Evolutionary conservation across 75 land plant species (phyloP).

Genomic region (Sequoiadendron giganteum): DNA sequence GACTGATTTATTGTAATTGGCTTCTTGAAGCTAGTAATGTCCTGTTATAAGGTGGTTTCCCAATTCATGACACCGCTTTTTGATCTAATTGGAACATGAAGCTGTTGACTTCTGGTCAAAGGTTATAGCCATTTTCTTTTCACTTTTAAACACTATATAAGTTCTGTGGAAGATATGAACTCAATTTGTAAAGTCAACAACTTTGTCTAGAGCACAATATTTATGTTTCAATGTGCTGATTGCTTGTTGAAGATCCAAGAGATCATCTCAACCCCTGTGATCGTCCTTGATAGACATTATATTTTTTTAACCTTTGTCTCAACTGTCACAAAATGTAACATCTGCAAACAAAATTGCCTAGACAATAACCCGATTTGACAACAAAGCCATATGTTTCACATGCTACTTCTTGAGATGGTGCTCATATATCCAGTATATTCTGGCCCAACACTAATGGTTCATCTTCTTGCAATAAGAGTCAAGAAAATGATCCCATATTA

Average conservation of each 20-base stretch:
- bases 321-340: neutral
- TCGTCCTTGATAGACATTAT: neutral
- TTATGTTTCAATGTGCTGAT: neutral
- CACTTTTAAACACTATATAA: neutral
- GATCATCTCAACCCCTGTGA: neutral
- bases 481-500: neutral
- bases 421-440: neutral
- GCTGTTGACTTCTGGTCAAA: neutral
- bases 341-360: neutral
- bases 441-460: neutral
- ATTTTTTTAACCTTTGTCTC: neutral
- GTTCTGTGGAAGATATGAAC: neutral
- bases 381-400: neutral
- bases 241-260: neutral
- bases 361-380: neutral
- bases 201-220: neutral
- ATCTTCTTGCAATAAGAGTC: neutral
- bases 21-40: neutral
- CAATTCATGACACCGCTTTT: neutral
- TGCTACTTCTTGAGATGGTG: neutral
- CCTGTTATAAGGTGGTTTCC: neutral
- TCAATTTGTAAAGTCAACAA: neutral
- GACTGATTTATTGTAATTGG: neutral
- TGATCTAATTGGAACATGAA: neutral
- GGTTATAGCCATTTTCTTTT: neutral